Percentiles rank a stretch among this genome's conserved stretches.
Evolutionary conservation across 139 green algal species (phyloP).

Genomic region (Astrephomene gubernaculifera): DNA sequence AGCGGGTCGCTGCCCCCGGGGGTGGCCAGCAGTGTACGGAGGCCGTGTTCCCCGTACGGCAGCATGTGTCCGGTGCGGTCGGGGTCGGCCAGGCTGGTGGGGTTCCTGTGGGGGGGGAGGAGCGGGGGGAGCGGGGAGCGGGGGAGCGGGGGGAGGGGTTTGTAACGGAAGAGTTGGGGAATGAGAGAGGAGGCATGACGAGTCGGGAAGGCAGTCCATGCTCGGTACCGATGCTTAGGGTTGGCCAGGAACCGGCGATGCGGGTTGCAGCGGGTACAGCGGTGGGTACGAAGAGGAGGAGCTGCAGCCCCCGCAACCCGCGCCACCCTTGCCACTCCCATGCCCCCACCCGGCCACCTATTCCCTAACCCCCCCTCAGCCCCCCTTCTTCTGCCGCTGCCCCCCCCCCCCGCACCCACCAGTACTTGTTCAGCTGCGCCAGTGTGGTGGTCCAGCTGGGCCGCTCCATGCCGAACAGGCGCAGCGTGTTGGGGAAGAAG

Average conservation of each 20-base stretch:
- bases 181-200: neutral
- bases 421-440: slow-evolving; percentile 46
- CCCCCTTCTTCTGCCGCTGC: neutral
- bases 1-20: neutral
- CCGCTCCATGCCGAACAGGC: slow-evolving; percentile 54
- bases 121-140: neutral
- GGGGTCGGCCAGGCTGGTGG: neutral
- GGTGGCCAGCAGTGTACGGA: slow-evolving; percentile 10
- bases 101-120: neutral
- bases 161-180: neutral
- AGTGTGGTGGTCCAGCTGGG: slow-evolving; percentile 54
- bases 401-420: neutral
- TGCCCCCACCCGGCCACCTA: neutral
- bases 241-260: neutral
- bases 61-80: slow-evolving; percentile 4
- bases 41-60: slow-evolving; percentile 29
- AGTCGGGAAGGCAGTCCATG: neutral
- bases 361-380: neutral
- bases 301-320: neutral
- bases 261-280: neutral
- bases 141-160: neutral
- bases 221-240: neutral
- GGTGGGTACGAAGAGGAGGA: neutral
- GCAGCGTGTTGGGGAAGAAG: slow-evolving; percentile 57
- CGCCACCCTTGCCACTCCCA: neutral